Base-by-base conservation (phyloP, 2,329 filamentous ascomycete genomes). In the Colletotrichum theobromicola region DNA sequence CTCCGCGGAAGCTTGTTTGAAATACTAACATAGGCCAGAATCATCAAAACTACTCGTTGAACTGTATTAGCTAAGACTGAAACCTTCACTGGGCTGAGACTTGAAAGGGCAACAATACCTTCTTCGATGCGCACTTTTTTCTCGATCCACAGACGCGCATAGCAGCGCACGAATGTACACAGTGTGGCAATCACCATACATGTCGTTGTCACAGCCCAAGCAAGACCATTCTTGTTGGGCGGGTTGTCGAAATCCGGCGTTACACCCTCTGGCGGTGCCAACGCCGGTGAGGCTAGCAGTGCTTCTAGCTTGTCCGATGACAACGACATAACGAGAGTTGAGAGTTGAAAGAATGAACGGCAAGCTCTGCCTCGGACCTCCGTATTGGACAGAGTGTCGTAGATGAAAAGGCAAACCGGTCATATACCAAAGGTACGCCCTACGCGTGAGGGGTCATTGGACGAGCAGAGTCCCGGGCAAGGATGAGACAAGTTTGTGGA, bases 221-320 rank as follows among this genome's bases (percentile, higher is more conserved):
- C 76, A 21, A 77, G 57, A 7, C 28, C 61, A 34, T 77, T 77
- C 8, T 65, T 53, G 60, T 77, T 76, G 4, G 76, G 71, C 34
- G 74, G 74, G 46, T 75, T 67, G 15, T 69, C 46, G 28, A 76
- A 77, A 50, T 72, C 67, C 42, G 63, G 55, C 32, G 60, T 62
- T 4, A 63, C 64, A 8, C 53, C 70, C 4, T 61, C 67, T 18
- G 76, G 76, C 32, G 74, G 61, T n/a, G 37, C 18, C 66, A 77
- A 57, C 28, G 75, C 75, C 18, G 73, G 73, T 24, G 32, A 34
- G 8, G 62, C 67, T 32, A 74, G 62, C 12, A 77, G 32, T 21
- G 55, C 67, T 16, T 75, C 75, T 16, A 77, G 69, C 63, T 75
- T 63, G 37, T 55, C 62, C 8, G 63, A 46, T 6, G 37, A 46